phyloP scores from a whole-genome alignment of 2,329 filamentous ascomycete species.

The Stemphylium lycopersici region DNA sequence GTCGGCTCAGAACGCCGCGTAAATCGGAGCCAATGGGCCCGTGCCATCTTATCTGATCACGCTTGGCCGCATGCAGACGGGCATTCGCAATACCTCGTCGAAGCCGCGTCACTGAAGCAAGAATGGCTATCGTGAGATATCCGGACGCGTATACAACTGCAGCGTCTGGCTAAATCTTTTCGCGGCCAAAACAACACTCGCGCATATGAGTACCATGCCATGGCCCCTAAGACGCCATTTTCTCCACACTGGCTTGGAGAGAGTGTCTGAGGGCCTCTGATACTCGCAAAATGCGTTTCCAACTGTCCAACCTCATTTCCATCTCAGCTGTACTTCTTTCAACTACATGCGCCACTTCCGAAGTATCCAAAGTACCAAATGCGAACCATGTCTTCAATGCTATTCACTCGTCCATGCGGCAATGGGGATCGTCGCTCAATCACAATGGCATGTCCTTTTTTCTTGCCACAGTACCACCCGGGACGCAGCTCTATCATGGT shows the following conservation, averaged over 20 bases:
- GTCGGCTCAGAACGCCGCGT: neutral
- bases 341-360: neutral
- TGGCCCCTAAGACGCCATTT: neutral
- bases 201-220: neutral
- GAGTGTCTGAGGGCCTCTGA: neutral
- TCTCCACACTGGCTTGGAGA: neutral
- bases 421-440: conserved; percentile 74
- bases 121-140: conserved; percentile 7
- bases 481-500: conserved; percentile 73
- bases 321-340: conserved; percentile 3
- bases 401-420: conserved; percentile 72
- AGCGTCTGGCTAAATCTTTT: neutral
- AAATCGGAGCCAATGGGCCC: neutral
- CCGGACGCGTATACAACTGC: conserved; percentile 15
- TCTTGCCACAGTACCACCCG: conserved; percentile 67
- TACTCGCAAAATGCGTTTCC: conserved; percentile 19
- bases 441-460: conserved; percentile 80
- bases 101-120: neutral
- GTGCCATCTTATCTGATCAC: neutral
- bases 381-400: conserved; percentile 74
- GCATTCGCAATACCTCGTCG: neutral
- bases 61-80: neutral
- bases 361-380: conserved; percentile 47
- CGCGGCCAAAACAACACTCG: neutral
- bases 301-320: conserved; percentile 2